Percentiles rank a stretch among this genome's conserved stretches.
phyloP scores from a whole-genome alignment of 164 flowering plant species.

The Euptelea pleiosperma region DNA sequence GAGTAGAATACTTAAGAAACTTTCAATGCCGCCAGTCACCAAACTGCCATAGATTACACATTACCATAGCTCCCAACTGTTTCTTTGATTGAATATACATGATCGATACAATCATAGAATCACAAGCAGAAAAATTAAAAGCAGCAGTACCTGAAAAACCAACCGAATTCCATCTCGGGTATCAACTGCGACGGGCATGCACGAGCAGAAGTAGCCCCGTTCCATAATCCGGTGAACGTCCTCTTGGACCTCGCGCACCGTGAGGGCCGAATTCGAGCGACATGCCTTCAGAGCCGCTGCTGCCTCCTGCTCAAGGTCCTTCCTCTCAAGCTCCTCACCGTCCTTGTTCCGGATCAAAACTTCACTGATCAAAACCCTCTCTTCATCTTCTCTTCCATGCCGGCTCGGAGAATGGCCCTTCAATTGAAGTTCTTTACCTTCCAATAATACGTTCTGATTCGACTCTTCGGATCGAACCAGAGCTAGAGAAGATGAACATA shows the following conservation, averaged over 20 bases:
- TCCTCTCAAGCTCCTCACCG: constrained; percentile 93
- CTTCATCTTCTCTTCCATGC: constrained; percentile 49
- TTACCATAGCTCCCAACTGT: no score
- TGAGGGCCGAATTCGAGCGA: constrained; percentile 80
- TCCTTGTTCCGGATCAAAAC: constrained; percentile 85
- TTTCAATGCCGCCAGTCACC: no score
- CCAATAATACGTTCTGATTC: constrained; percentile 24
- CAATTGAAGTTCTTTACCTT: constrained; percentile 22
- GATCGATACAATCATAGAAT: no score
- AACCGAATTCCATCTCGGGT: constrained; percentile 92
- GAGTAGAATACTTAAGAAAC: no score
- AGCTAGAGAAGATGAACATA: constrained; percentile 37
- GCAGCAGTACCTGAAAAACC: constrained; percentile 91
- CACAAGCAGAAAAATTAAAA: no score
- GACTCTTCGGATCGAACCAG: constrained; percentile 27
- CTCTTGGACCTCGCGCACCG: constrained; percentile 87
- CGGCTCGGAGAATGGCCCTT: constrained; percentile 26
- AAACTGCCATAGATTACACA: no score
- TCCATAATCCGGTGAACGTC: constrained; percentile 88
- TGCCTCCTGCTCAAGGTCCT: constrained; percentile 82
- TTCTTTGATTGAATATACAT: no score
- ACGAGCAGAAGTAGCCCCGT: constrained; percentile 86
- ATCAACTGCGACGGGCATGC: constrained; percentile 92
- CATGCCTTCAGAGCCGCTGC: constrained; percentile 69
- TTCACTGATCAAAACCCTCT: constrained; percentile 95